These are phyloP conservation scores for Candida xyloterini DNA, from an alignment of 805 yeast genomes.

Conservation along the genomic window DNA sequence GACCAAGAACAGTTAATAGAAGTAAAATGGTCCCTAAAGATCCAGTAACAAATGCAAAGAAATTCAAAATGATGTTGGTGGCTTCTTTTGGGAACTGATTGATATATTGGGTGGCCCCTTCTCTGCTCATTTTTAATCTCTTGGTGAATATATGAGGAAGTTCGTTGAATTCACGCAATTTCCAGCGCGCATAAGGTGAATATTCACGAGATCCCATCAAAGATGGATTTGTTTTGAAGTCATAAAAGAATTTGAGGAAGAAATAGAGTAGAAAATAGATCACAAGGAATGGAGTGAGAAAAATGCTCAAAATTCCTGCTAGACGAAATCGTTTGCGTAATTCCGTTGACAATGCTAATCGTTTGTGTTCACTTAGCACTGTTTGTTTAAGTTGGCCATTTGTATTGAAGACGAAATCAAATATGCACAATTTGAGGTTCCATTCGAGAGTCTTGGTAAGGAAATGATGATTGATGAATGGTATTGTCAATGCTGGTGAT, in stretches of 20 bases:
- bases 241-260: slow-evolving; percentile 89
- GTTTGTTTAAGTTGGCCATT: slow-evolving; percentile 76
- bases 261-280: slow-evolving; percentile 77
- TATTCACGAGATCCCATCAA: slow-evolving; percentile 80
- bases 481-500: slow-evolving; percentile 55
- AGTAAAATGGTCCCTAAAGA: slow-evolving; percentile 88
- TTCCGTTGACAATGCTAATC: slow-evolving; percentile 65
- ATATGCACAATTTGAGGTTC: slow-evolving; percentile 85
- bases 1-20: slow-evolving; percentile 72
- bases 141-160: slow-evolving; percentile 82
- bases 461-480: slow-evolving; percentile 31
- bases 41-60: slow-evolving; percentile 75
- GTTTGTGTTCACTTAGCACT: slow-evolving; percentile 67
- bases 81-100: slow-evolving; percentile 89
- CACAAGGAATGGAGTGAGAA: slow-evolving; percentile 83
- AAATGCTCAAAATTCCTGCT: slow-evolving; percentile 81
- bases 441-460: slow-evolving; percentile 90
- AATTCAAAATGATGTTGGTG: slow-evolving; percentile 51
- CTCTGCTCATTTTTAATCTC: slow-evolving; percentile 72
- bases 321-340: slow-evolving; percentile 75
- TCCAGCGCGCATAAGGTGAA: slow-evolving; percentile 95
- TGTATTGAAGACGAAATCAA: slow-evolving; percentile 80
- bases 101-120: slow-evolving; percentile 77
- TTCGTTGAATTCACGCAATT: slow-evolving; percentile 90
- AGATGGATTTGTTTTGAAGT: slow-evolving; percentile 84